Conservation (phyloP, 1,139 yeast species). For the Zygotorulaspora mrakii region DNA sequence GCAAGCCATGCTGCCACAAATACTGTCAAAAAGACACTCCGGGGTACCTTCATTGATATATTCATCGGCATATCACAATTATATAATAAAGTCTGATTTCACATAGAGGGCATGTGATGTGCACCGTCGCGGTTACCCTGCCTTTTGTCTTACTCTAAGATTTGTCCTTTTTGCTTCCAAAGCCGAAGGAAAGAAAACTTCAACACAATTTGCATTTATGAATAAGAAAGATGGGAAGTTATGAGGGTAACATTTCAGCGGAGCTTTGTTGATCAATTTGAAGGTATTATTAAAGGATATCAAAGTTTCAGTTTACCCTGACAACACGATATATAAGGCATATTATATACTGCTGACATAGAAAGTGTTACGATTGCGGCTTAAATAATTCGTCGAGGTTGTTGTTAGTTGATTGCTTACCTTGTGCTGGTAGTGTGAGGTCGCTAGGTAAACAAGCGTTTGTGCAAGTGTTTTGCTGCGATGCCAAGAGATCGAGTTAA, state of each 20-base stretch:
- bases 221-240: constrained; percentile 7
- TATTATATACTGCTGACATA: neutral
- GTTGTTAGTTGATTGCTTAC: no score
- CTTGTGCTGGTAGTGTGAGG: neutral
- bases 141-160: neutral
- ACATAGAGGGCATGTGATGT: no score
- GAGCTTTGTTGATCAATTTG: constrained; percentile 1
- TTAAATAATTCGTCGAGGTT: neutral
- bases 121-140: no score
- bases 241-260: constrained; percentile 13
- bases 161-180: no score
- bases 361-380: neutral
- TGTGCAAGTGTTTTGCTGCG: neutral
- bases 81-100: no score
- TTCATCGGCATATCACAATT: no score
- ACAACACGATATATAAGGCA: constrained; percentile 13
- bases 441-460: neutral
- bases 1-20: no score
- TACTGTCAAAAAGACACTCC: no score
- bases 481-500: constrained; percentile 16
- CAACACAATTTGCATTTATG: constrained; percentile 4
- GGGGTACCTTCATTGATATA: no score
- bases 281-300: constrained; percentile 1
- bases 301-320: constrained; percentile 16
- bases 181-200: neutral